Base-by-base conservation (phyloP, 164 flowering plant species). In the Chimonanthus praecox region DNA sequence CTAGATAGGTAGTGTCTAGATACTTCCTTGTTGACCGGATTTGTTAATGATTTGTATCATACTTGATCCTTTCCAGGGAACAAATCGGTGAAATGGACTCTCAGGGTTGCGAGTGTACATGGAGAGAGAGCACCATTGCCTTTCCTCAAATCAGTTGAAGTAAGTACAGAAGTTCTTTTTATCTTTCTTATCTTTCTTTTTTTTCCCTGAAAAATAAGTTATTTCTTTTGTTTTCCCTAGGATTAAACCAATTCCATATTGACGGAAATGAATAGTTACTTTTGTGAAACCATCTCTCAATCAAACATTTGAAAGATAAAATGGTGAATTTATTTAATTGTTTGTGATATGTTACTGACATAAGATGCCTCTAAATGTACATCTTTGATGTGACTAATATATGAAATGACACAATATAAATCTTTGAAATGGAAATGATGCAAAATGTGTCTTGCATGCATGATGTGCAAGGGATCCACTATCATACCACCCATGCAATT, bases 101-200 rank as follows among this genome's bases (percentile, higher is more conserved):
- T 94, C 75, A 85, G 83, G 71, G 75, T 95, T 21, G 76, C 82
- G 71, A 95, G 98, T 75, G 84, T 88, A 47, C 98, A 95, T 85
- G 97, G 94, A 76, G 81, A 76, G 62, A 92, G 74, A 80, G 92
- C 90, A 58, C 92, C 88, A 74, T 74, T 95, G 79, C 92, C 98
- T 68, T 95, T 95, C 75, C 81, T 95, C 73, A 85, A 87, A 78
- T 88, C 93, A 74, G 84, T 91, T 67, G 95, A 91, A 91, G 99
- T 92, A 79, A 78, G 71, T 49, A 45, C 18, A 33, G 47, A 44
- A 65, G 45, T 15, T 45, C n/a, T 10, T 11, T 62, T 16, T 62
- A 16, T 7, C n/a, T 62, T 54, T 16, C 64, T 62, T 62, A 33
- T 33, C 33, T 33, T 33, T 21, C 33, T 21, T 33, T 33, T 33